phyloP scores from a whole-genome alignment of 176 grass and related monocot genomes.

The Stipa capillata region DNA sequence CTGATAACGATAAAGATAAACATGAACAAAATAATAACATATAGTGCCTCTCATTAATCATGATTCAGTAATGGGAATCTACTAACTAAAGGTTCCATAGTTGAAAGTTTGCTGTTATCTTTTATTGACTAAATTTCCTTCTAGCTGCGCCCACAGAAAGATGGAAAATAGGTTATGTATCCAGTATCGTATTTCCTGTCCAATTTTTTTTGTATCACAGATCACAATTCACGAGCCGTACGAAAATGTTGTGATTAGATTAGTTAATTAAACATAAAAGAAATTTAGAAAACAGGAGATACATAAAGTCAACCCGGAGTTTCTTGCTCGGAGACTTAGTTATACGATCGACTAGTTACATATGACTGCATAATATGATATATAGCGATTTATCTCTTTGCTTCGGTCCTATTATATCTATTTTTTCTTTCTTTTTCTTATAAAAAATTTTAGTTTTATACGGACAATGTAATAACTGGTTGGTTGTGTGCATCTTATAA shows the following conservation, averaged over 20 bases:
- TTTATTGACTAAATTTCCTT: neutral
- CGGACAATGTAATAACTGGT: too few species aligned
- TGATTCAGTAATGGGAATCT: slow-evolving; percentile 22
- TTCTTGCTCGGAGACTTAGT: neutral
- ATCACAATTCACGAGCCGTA: neutral
- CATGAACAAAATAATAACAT: slow-evolving; percentile 10
- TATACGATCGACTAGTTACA: too few species aligned
- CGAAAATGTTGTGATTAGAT: neutral
- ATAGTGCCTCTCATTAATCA: slow-evolving; percentile 2
- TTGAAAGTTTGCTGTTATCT: too few species aligned
- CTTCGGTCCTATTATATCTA: too few species aligned
- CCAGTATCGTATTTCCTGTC: neutral
- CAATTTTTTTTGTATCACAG: neutral
- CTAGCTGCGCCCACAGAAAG: neutral
- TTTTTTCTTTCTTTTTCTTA: too few species aligned
- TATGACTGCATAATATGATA: too few species aligned
- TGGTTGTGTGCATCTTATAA: too few species aligned
- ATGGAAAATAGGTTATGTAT: neutral
- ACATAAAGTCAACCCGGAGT: neutral
- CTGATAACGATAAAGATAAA: slow-evolving; percentile 25
- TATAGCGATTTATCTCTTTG: too few species aligned
- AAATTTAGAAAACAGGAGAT: neutral
- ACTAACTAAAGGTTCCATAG: slow-evolving; percentile 18
- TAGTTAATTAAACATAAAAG: neutral
- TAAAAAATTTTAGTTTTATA: too few species aligned